These are phyloP conservation scores for Trametes villosa DNA, from an alignment of 768 basidiomycete species.

Conservation along the genomic window DNA sequence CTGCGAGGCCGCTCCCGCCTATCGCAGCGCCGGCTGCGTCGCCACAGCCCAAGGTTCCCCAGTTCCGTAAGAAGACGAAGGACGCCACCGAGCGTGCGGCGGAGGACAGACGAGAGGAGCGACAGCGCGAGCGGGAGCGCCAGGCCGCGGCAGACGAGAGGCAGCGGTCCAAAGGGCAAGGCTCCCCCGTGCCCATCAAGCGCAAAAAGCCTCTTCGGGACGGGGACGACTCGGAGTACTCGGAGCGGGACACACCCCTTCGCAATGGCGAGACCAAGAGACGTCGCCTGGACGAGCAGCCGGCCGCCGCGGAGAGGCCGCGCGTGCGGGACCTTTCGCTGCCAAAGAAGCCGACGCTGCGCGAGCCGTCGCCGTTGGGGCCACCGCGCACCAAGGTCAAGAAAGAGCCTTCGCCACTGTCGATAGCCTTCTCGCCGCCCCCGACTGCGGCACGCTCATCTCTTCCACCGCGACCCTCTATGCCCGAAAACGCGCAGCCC, in stretches of 20 bases:
- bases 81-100: conserved; percentile 7
- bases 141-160: conserved; percentile 9
- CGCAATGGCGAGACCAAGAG: conserved; percentile 25
- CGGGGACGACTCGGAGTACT: conserved; percentile 25
- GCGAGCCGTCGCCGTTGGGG: conserved; percentile 28
- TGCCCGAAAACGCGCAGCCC: conserved; percentile 17
- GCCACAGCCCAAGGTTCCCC: conserved; percentile 7
- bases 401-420: conserved; percentile 38
- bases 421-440: conserved; percentile 28
- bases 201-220: conserved; percentile 31
- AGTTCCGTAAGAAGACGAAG: conserved; percentile 32
- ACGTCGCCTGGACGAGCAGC: conserved; percentile 18
- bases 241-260: conserved; percentile 18
- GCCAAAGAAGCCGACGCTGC: conserved; percentile 41
- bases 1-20: conserved; percentile 40
- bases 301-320: conserved; percentile 11
- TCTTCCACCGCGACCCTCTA: conserved; percentile 9
- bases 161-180: conserved; percentile 10
- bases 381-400: conserved; percentile 39
- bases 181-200: conserved; percentile 21
- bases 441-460: conserved; percentile 13
- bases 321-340: conserved; percentile 21
- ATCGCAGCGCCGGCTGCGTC: conserved; percentile 27
- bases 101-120: conserved; percentile 14
- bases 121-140: conserved; percentile 9